A percentile compares a stretch with the other conserved stretches of the same genome.
phyloP scores from a whole-genome alignment of 2,329 filamentous ascomycete genomes.

The Atkinsonella hypoxylon region DNA sequence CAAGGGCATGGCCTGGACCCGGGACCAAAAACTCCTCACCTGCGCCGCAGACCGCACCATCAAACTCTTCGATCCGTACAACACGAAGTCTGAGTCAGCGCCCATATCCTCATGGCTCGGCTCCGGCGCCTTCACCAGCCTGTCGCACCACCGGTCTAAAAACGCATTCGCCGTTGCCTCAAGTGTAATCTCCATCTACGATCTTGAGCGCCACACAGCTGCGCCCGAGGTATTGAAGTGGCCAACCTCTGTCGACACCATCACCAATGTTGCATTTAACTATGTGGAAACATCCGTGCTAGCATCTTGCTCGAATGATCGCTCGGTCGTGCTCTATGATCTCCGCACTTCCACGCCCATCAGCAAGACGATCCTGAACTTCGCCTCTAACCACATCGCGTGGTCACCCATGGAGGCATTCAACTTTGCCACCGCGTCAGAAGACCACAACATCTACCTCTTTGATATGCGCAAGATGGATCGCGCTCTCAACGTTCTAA shows the following conservation, averaged over 20 bases:
- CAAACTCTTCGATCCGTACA: conserved; percentile 86
- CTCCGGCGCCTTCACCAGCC: conserved; percentile 65
- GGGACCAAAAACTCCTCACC: conserved; percentile 71
- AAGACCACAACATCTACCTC: conserved; percentile 80
- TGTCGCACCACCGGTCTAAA: conserved; percentile 70
- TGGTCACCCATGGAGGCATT: conserved; percentile 98
- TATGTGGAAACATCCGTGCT: conserved; percentile 87
- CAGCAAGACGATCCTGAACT: conserved; percentile 66
- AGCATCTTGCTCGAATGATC: conserved; percentile 73
- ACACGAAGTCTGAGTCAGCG: conserved; percentile 52
- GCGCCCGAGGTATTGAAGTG: conserved; percentile 74
- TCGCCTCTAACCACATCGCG: conserved; percentile 70
- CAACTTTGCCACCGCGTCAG: conserved; percentile 85
- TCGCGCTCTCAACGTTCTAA: conserved; percentile 77
- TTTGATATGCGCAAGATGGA: conserved; percentile 93
- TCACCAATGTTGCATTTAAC: conserved; percentile 82
- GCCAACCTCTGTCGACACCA: conserved; percentile 83
- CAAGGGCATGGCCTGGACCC: conserved; percentile 82
- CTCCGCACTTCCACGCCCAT: conserved; percentile 76
- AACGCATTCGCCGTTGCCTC: conserved; percentile 72
- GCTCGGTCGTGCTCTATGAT: conserved; percentile 83
- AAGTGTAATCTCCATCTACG: conserved; percentile 75
- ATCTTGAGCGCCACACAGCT: conserved; percentile 67
- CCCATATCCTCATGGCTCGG: conserved; percentile 81
- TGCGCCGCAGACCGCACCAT: conserved; percentile 79